Evolutionary conservation across 805 yeast species (phyloP).

Genomic region (Martiniozyma abietophila): DNA sequence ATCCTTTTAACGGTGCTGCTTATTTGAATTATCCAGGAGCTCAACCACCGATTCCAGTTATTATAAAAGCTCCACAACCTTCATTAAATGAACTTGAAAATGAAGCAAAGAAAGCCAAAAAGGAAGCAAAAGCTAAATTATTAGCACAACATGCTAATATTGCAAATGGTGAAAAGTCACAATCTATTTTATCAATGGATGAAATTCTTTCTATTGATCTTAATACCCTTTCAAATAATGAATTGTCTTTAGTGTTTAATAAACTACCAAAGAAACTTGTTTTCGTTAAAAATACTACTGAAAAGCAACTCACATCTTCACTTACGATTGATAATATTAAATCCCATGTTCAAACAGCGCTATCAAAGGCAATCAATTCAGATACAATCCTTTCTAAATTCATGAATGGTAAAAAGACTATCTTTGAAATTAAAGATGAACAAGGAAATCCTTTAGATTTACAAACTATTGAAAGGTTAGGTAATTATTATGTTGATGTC

Average conservation of each 20-base stretch:
- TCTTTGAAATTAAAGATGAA: constrained; percentile 12
- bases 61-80: constrained; percentile 13
- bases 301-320: constrained; percentile 13
- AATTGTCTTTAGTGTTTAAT: constrained; percentile 16
- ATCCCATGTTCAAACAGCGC: constrained; percentile 8
- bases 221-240: constrained; percentile 14
- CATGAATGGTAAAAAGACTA: constrained; percentile 15
- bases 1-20: constrained; percentile 63
- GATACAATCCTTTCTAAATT: constrained; percentile 14
- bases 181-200: constrained; percentile 18
- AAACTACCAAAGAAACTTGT: constrained; percentile 22
- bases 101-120: constrained; percentile 9
- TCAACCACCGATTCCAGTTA: constrained; percentile 27
- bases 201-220: constrained; percentile 21
- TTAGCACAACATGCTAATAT: constrained; percentile 6
- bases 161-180: constrained; percentile 1
- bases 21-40: constrained; percentile 39
- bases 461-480: constrained; percentile 13
- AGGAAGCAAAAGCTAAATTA: constrained; percentile 8
- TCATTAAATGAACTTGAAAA: constrained; percentile 10
- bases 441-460: constrained; percentile 10
- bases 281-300: constrained; percentile 19
- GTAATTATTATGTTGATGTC: constrained; percentile 18
- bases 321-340: constrained; percentile 4
- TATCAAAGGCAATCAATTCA: constrained; percentile 10